Evolutionary conservation across 148 eudicot species (phyloP), one percentile per base, ranked within the genome.

Genomic region (Persicaria tinctoria): DNA sequence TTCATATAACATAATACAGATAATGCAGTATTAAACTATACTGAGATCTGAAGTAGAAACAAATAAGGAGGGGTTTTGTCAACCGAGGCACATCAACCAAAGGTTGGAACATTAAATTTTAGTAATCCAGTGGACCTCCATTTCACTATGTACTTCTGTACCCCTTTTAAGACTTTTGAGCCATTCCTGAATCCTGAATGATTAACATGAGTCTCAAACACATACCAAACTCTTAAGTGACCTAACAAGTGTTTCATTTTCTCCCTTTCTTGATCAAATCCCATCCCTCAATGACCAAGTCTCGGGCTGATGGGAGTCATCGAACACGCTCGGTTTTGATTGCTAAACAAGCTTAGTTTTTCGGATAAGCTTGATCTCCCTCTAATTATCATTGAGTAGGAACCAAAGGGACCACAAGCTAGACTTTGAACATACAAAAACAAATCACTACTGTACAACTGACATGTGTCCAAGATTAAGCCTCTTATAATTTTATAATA

Each of bases 371-470:
- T 63, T 66, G 70, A 66, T 66, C 47, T 41, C 13, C 13, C 46
- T 6, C 18, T 38, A 41, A 64, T 4, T 17, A 66, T 8, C 7
- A 41, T 38, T 41, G 70, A 41, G 46, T 66, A 38, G 70, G 70
- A 66, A 41, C 70, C 17, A 5, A 44, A 66, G 20, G 47, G 47
- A 66, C 70, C 47, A 66, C 70, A 8, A 66, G 66, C 68, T 63
- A 66, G 70, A 66, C 70, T 66, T 38, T 66, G 6, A 66, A 41
- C 48, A 66, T 5, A 14, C 70, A 66, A 66, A 54, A 66, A 66
- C 70, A 66, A 66, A 66, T 44, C 46, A 66, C 70, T 66, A 66
- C 70, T 66, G 70, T 38, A 38, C 70, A 66, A 66, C 16, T 66
- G 3, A 66, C 5, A 66, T 66, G 3, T 38, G 47, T 66, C 70